Evolutionary conservation across 768 basidiomycete genomes (phyloP).

Genomic region (Naganishia vishniacii): DNA sequence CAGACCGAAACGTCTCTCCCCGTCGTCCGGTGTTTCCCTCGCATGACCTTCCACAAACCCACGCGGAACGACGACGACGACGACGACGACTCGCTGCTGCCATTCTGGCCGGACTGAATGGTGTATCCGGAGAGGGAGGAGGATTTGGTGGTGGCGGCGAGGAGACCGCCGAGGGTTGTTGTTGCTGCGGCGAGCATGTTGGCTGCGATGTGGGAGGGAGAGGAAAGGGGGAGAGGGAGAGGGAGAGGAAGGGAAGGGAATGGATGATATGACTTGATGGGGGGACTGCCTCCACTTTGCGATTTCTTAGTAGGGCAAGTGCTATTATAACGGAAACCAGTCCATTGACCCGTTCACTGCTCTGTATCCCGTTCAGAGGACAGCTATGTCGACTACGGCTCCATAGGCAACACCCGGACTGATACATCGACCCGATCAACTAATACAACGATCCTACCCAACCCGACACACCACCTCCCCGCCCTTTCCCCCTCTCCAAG

Average conservation of each 20-base stretch:
- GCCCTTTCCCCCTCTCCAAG: slow-evolving; percentile 65
- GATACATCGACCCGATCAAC: too few species aligned
- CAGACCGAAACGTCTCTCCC: slow-evolving; percentile 87
- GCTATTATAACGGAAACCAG: too few species aligned
- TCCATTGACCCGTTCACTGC: too few species aligned
- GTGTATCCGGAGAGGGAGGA: slow-evolving; percentile 35
- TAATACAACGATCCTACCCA: slow-evolving; percentile 43
- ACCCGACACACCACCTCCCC: slow-evolving; percentile 88
- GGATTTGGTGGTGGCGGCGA: slow-evolving; percentile 30
- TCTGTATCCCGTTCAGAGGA: too few species aligned
- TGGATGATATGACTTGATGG: background rate
- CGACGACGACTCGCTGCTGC: slow-evolving; percentile 37
- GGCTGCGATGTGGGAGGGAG: background rate
- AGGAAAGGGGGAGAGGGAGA: background rate
- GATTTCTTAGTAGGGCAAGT: too few species aligned
- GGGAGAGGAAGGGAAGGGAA: background rate
- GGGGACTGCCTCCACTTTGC: too few species aligned
- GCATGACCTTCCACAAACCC: slow-evolving; percentile 83
- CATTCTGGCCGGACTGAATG: slow-evolving; percentile 24
- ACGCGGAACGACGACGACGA: slow-evolving; percentile 55
- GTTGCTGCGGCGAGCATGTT: slow-evolving; percentile 32
- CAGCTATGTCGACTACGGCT: too few species aligned
- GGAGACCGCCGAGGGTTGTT: slow-evolving; percentile 28
- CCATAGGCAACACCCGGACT: too few species aligned
- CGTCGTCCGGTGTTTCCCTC: slow-evolving; percentile 81